phyloP scores from a whole-genome alignment of 352 stramenopile species.

The Phytophthora foliorum region DNA sequence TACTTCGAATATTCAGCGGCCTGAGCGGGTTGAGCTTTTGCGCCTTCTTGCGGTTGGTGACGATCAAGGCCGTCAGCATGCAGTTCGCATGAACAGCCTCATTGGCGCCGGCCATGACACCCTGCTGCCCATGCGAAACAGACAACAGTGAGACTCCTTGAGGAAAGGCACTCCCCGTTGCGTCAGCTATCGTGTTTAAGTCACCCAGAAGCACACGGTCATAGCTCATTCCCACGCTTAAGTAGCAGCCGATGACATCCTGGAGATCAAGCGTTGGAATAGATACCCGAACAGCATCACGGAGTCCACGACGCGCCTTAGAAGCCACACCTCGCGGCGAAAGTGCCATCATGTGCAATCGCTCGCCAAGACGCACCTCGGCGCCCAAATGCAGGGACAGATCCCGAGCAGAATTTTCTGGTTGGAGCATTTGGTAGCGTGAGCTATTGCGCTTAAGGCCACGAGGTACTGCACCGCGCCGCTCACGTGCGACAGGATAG shows the following conservation, averaged over 20 bases:
- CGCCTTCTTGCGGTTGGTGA: slow-evolving; percentile 87
- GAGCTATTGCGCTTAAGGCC: slow-evolving; percentile 53
- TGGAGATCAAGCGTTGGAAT: slow-evolving; percentile 61
- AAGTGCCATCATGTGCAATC: slow-evolving; percentile 83
- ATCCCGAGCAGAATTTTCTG: slow-evolving; percentile 60
- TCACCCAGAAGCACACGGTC: slow-evolving; percentile 74
- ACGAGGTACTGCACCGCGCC: slow-evolving; percentile 42
- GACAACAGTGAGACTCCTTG: slow-evolving; percentile 62
- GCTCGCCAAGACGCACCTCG: slow-evolving; percentile 67
- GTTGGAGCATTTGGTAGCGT: slow-evolving; percentile 79
- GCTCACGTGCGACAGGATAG: slow-evolving; percentile 74
- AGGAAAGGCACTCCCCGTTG: slow-evolving; percentile 64
- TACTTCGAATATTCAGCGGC: slow-evolving; percentile 61
- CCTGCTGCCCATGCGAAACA: slow-evolving; percentile 80
- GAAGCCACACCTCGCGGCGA: slow-evolving; percentile 59
- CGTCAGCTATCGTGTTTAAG: slow-evolving; percentile 61
- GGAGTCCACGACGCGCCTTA: slow-evolving; percentile 60
- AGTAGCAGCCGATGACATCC: slow-evolving; percentile 77
- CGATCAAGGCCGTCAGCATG: slow-evolving; percentile 79
- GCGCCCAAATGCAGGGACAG: slow-evolving; percentile 63
- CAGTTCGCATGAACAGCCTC: slow-evolving; percentile 79
- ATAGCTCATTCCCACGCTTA: slow-evolving; percentile 78
- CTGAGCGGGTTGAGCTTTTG: slow-evolving; percentile 61
- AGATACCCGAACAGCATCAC: slow-evolving; percentile 60
- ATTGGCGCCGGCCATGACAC: slow-evolving; percentile 63